Conservation (phyloP, 805 yeast species). For the Yarrowia yakushimensis region DNA sequence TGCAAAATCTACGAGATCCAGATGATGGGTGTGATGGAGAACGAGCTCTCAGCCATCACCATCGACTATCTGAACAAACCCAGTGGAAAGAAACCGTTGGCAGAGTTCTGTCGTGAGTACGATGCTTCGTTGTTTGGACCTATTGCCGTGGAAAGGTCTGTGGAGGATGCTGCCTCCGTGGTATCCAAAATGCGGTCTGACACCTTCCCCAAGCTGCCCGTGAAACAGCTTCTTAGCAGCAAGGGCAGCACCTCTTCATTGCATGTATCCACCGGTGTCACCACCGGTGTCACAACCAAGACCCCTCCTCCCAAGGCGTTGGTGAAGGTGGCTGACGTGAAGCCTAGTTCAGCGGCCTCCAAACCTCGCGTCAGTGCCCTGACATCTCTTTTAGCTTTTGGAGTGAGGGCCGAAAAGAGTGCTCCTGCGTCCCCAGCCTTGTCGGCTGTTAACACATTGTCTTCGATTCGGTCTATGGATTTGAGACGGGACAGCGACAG, state of each 20-base stretch:
- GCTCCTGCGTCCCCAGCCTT: conserved; percentile 16
- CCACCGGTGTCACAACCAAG: not conserved
- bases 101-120: conserved; percentile 63
- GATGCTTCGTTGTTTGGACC: conserved; percentile 43
- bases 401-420: not conserved
- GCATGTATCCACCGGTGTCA: not conserved
- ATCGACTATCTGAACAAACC: conserved; percentile 53
- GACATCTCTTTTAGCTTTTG: conserved; percentile 4
- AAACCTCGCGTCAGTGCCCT: conserved; percentile 11
- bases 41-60: conserved; percentile 68
- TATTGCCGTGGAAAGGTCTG: not conserved
- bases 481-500: not conserved
- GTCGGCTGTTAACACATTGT: conserved; percentile 2
- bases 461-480: conserved; percentile 5
- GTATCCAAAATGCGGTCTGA: conserved; percentile 11
- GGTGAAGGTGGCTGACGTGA: conserved; percentile 11
- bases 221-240: not conserved
- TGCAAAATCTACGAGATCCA: conserved; percentile 93
- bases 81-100: conserved; percentile 41
- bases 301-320: conserved; percentile 5
- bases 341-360: not conserved
- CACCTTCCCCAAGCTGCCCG: conserved; percentile 17
- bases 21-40: conserved; percentile 98
- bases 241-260: not conserved
- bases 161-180: conserved; percentile 7